Evolutionary conservation across 768 basidiomycete genomes (phyloP).

Genomic region (Rhodotorula paludigena): DNA sequence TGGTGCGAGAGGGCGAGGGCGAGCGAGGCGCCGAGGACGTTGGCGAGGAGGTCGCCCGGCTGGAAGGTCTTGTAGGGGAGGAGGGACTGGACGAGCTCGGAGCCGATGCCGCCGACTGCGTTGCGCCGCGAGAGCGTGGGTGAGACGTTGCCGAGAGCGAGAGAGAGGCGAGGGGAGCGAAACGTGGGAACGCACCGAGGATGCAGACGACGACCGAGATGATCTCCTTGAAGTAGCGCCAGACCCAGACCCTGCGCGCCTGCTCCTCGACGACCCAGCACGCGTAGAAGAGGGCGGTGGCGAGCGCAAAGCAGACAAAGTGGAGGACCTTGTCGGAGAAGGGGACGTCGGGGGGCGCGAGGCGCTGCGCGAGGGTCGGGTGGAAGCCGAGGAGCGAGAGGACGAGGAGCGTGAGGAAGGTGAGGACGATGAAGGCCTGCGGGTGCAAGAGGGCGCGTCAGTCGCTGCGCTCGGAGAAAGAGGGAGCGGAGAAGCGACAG

Average conservation of each 20-base stretch:
- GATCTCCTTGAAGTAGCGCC: constrained; percentile 26
- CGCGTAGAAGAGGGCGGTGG: constrained; percentile 27
- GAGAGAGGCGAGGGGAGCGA: not conserved
- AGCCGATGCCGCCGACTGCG: constrained; percentile 31
- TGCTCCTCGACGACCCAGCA: constrained; percentile 35
- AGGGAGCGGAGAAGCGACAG: not conserved
- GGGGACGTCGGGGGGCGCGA: constrained; percentile 22
- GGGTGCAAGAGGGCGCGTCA: not conserved
- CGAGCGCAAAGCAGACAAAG: constrained; percentile 33
- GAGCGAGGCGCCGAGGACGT: constrained; percentile 32
- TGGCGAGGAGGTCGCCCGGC: constrained; percentile 38
- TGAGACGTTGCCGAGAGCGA: not conserved
- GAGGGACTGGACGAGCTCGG: constrained; percentile 38
- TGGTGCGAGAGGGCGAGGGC: constrained; percentile 12
- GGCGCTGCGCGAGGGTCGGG: constrained; percentile 31
- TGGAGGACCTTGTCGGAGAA: constrained; percentile 38
- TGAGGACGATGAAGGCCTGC: constrained; percentile 27
- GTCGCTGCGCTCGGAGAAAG: not conserved
- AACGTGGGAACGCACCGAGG: constrained; percentile 15
- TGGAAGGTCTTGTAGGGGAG: constrained; percentile 43
- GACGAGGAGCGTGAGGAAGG: constrained; percentile 25
- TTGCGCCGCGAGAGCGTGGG: not conserved
- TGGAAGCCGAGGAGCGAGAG: constrained; percentile 39
- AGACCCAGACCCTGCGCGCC: constrained; percentile 15
- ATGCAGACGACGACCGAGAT: constrained; percentile 20